Evolutionary conservation across 352 stramenopile species (phyloP).

Genomic region (Globisporangium echinulatum): DNA sequence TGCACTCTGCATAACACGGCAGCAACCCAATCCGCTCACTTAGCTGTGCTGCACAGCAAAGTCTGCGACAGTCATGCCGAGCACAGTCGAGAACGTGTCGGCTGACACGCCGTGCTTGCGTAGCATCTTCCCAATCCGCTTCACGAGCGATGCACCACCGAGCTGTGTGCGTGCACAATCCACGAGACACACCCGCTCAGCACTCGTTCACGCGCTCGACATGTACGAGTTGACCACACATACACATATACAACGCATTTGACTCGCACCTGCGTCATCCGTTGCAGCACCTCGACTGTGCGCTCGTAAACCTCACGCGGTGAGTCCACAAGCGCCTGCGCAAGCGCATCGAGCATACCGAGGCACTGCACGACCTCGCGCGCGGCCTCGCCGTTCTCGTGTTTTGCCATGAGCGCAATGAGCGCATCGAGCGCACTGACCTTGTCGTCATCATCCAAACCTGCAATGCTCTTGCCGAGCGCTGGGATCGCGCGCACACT

Average conservation of each 20-base stretch:
- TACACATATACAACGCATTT: not conserved
- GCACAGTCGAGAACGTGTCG: conserved; percentile 18
- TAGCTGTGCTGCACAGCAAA: conserved; percentile 2
- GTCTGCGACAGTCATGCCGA: not conserved
- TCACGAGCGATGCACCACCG: conserved; percentile 15
- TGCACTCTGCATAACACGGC: not conserved
- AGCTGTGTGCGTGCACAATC: not conserved
- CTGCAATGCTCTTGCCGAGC: conserved; percentile 31
- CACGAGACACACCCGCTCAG: not conserved
- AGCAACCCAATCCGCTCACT: not conserved
- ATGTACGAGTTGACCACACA: not conserved
- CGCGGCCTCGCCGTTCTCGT: conserved; percentile 19
- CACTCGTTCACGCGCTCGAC: not conserved
- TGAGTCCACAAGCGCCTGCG: conserved; percentile 21
- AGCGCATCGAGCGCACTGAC: conserved; percentile 33
- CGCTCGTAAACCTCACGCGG: conserved; percentile 17
- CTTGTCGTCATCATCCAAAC: conserved; percentile 39
- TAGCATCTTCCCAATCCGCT: conserved; percentile 29
- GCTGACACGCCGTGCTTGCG: conserved; percentile 16
- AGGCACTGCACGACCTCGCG: conserved; percentile 45
- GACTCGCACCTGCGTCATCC: conserved; percentile 14
- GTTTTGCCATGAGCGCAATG: conserved; percentile 14
- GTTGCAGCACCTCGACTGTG: conserved; percentile 22
- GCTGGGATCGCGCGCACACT: conserved; percentile 38
- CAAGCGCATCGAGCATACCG: conserved; percentile 40